Evolutionary conservation across 2,329 filamentous ascomycete species (phyloP), one percentile per base, ranked within the genome.

Genomic region (Fusarium xyrophilum): DNA sequence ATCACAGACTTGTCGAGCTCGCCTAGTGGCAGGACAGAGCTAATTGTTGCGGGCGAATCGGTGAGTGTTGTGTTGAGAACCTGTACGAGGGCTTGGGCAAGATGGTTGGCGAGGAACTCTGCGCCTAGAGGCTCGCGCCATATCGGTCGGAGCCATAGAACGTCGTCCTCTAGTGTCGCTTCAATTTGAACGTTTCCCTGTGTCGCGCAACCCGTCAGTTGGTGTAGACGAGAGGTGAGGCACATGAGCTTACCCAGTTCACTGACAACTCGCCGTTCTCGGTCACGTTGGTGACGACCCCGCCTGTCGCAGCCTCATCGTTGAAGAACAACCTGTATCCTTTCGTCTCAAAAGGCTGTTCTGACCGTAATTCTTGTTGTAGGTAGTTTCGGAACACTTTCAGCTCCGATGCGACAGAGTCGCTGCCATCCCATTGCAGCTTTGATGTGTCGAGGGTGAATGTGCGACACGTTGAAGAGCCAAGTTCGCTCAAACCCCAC

Each of bases 121-220:
- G 71, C 71, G 21, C 71, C 71, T 1, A 73, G 48, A 17, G 71
- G 71, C 47, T 73, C 71, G 40, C 69, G 71, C 71, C 71, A 73
- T 15, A 56, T 61, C 0, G 69, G 71, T 19, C 56, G 67, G 4
- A 73, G 56, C 54, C 62, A 73, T n/a, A 73, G 65, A 23, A 47
- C 55, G 7, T 66, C 67, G 0, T 70, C 51, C 59, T 61, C 53
- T 42, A 71, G 9, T n/a, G 50, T 60, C 23, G 69, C 67, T 50
- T 73, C 67, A 15, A 73, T 62, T 21, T 73, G 71, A 4, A 73
- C 61, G 25, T 73, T 73, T 59, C 71, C 71, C 71, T 73, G 25
- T 51, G 21, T 48, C 21, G 39, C 51, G 13, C 15, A 15, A 2
- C 25, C 4, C 8, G 15, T 73, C 62, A 73, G 56, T 36, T 21